Evolutionary conservation across 2,329 filamentous ascomycete species (phyloP), one percentile per base, ranked within the genome.

Genomic region (Neopestalotiopsis sp.): DNA sequence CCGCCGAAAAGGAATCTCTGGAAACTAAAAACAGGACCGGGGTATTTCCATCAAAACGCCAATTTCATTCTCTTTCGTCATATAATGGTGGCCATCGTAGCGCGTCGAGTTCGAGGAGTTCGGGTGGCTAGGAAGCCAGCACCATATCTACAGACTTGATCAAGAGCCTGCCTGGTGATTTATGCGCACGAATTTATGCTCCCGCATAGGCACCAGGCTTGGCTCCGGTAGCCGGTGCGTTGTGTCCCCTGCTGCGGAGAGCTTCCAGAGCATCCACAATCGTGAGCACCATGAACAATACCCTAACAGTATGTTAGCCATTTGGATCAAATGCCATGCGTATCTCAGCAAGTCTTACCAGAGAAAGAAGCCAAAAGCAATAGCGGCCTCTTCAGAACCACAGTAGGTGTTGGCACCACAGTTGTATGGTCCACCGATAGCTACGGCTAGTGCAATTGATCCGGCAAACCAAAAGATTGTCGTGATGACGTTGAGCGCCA

Each of bases 401-500:
- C 92, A 95, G 17, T 83, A 84, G 20, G 79, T 82, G 57, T 84
- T 83, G 63, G 80, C 82, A 57, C 82, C 84, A 76, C 89, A 90
- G 9, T 77, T 80, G 28, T 53, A 42, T 0, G 88, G 82, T 17
- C 87, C 85, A 66, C 88, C 87, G 68, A 94, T 81, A 67, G 85
- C 85, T 24, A 90, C 91, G 0, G 92, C 94, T 12, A 95, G 81
- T 0, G 94, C 93, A 73, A 97, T 90, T 75, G 94, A 92, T 6
- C 94, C 94, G 0, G 92, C 91, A 77, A 98, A 96, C 94, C 94
- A 97, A 84, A 97, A 97, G 68, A 97, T 85, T 82, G 92, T 91
- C 10, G 93, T 96, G 30, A 96, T 73, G 61, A 84, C 84, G 76
- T 97, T 92, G 40, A 93, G 84, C 1, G 76, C 90, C 20, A 95